These are phyloP conservation scores for Termitomyces sp. DNA, from an alignment of 768 basidiomycete genomes.

Conservation along the genomic window DNA sequence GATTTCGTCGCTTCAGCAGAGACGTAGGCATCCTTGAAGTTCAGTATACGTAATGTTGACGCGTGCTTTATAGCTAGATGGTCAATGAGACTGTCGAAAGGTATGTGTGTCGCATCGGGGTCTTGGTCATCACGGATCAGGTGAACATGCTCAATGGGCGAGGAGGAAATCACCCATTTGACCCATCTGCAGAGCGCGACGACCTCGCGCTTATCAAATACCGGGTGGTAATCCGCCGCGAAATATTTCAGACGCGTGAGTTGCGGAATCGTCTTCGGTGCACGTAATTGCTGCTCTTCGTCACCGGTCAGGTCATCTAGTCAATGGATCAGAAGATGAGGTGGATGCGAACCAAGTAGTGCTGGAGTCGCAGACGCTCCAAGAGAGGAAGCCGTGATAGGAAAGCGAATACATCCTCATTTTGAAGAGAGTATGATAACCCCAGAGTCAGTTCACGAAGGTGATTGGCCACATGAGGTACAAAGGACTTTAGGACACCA, in stretches of 20 bases:
- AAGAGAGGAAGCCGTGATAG: slow-evolving; percentile 35
- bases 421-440: slow-evolving; percentile 52
- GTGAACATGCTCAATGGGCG: slow-evolving; percentile 25
- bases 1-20: slow-evolving; percentile 14
- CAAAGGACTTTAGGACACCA: slow-evolving; percentile 43
- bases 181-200: slow-evolving; percentile 31
- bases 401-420: slow-evolving; percentile 47
- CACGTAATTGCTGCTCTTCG: slow-evolving; percentile 36
- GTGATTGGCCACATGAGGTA: slow-evolving; percentile 28
- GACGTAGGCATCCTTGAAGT: slow-evolving; percentile 15
- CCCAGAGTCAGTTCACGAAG: slow-evolving; percentile 41
- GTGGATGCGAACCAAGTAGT: slow-evolving; percentile 43
- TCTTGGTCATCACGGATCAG: slow-evolving; percentile 20
- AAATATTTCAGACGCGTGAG: slow-evolving; percentile 26
- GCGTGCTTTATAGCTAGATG: slow-evolving; percentile 27
- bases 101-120: slow-evolving; percentile 6
- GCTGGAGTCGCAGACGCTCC: slow-evolving; percentile 34
- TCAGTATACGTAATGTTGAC: slow-evolving; percentile 22
- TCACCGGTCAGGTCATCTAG: not conserved
- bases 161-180: slow-evolving; percentile 22
- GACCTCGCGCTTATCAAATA: slow-evolving; percentile 15
- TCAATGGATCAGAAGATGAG: not conserved
- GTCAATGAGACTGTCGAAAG: slow-evolving; percentile 28
- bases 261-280: slow-evolving; percentile 16
- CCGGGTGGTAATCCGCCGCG: slow-evolving; percentile 21